Percentiles rank a stretch among this genome's conserved stretches.
Evolutionary conservation across 306 rosid genomes (phyloP).

Genomic region (Begonia fuchsioides): DNA sequence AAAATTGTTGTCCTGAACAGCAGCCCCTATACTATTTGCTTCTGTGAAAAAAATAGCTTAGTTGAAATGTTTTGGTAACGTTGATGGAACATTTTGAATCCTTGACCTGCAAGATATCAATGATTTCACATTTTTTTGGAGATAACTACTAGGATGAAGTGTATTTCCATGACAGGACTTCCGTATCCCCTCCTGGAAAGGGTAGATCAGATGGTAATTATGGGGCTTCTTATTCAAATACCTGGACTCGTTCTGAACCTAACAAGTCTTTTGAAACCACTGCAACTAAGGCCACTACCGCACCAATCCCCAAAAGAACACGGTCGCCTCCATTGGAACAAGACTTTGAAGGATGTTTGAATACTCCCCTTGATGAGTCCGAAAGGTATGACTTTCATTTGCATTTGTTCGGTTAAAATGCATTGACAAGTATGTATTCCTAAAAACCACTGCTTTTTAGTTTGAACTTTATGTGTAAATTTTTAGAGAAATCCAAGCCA

Average conservation of each 20-base stretch:
- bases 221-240: conserved; percentile 14
- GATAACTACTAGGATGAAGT: background rate
- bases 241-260: conserved; percentile 10
- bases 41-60: background rate
- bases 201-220: conserved; percentile 13
- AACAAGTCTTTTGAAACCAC: conserved; percentile 13
- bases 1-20: background rate
- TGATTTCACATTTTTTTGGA: background rate
- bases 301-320: conserved; percentile 49
- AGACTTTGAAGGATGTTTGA: conserved; percentile 27
- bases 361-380: conserved; percentile 35
- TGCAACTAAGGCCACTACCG: conserved; percentile 17
- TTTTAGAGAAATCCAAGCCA: conserved; percentile 69
- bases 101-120: background rate
- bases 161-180: conserved; percentile 23
- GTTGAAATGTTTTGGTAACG: conserved; percentile 2
- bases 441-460: conserved; percentile 5
- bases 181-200: conserved; percentile 22
- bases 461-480: conserved; percentile 7
- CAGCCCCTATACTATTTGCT: background rate
- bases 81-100: conserved; percentile 1
- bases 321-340: conserved; percentile 57
- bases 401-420: conserved; percentile 8
- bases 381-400: conserved; percentile 47
- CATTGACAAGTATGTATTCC: conserved; percentile 6